phyloP scores from a whole-genome alignment of 2,329 filamentous ascomycete species.

The Colletotrichum sp. region DNA sequence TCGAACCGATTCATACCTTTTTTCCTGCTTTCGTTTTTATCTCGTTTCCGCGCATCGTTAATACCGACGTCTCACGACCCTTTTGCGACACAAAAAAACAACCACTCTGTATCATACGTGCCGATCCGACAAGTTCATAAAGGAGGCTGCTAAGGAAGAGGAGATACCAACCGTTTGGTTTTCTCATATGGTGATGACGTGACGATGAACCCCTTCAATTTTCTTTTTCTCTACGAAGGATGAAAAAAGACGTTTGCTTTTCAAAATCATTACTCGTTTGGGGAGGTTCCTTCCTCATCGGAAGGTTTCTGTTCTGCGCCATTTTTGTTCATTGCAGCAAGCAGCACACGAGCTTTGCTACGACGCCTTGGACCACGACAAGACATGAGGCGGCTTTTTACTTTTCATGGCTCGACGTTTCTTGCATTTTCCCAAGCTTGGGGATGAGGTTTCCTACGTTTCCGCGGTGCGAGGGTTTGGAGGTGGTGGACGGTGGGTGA shows the following conservation, averaged over 20 bases:
- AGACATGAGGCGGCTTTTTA: slow-evolving; percentile 16
- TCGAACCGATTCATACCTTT: background rate
- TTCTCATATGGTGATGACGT: slow-evolving; percentile 1
- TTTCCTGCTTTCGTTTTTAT: background rate
- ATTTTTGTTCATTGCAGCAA: slow-evolving; percentile 6
- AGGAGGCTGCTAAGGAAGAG: background rate
- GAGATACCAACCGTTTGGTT: background rate
- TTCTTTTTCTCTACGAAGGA: background rate
- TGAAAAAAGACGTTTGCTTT: background rate
- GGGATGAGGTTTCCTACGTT: background rate
- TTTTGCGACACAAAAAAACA: background rate
- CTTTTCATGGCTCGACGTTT: background rate
- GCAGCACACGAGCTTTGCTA: slow-evolving; percentile 20
- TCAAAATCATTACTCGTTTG: background rate
- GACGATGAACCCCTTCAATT: background rate
- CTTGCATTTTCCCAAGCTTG: background rate
- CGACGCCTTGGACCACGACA: slow-evolving; percentile 20
- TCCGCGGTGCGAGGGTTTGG: background rate
- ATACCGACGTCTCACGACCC: slow-evolving; percentile 12
- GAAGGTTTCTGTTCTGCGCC: background rate
- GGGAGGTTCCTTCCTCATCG: background rate
- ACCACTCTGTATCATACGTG: slow-evolving; percentile 1
- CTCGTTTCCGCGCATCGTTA: slow-evolving; percentile 7
- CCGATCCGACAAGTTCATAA: slow-evolving; percentile 4
- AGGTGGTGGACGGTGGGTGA: background rate